Base-by-base conservation (phyloP, 1,139 yeast species). In the Debaryomyces psychrophilus region DNA sequence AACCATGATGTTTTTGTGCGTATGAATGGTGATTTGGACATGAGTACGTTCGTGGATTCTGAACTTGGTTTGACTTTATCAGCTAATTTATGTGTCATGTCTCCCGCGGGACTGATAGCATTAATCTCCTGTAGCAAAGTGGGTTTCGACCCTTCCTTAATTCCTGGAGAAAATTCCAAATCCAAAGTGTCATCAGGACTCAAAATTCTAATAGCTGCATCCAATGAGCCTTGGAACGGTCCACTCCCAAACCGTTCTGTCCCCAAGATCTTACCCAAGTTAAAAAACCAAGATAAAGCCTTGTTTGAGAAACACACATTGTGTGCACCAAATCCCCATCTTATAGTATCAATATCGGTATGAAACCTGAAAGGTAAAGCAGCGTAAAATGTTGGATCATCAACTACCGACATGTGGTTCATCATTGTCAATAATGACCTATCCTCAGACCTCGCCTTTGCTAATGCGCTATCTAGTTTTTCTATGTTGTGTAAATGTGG, bases 311-410 rank as follows among this genome's bases (percentile, higher is more conserved):
- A 93, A 61, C 98, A 92, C 31, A 93, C 82, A 61, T 93, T 92
- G 47, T 87, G 83, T 7, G 99, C 98, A 0, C 96, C 99, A 52
- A 93, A 74, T 5, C 97, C 92, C 98, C 98, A 93, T 58, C 99
- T 73, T 46, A 90, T 80, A 47, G 82, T 79, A 52, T 84, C 87
- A 12, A 88, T 69, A 49, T 84, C 81, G 17, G 71, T 66, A 54
- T 82, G 86, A 55, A 80, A 82, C 41, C 82, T 73, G 80, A 84
- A 77, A 0, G 97, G 97, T 49, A 92, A 72, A 38, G 88, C 81
- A 0, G 95, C 96, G 86, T 95, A 93, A 44, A 90, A 71, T 26
- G 89, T 77, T 0, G 99, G 99, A 59, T 93, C 99, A 61, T 93
- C 99, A 22, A 90, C 86, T 46, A 88, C 90, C 1, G 96, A 87